phyloP scores from a whole-genome alignment of 257 asterid species.

The Anisodus acutangulus region DNA sequence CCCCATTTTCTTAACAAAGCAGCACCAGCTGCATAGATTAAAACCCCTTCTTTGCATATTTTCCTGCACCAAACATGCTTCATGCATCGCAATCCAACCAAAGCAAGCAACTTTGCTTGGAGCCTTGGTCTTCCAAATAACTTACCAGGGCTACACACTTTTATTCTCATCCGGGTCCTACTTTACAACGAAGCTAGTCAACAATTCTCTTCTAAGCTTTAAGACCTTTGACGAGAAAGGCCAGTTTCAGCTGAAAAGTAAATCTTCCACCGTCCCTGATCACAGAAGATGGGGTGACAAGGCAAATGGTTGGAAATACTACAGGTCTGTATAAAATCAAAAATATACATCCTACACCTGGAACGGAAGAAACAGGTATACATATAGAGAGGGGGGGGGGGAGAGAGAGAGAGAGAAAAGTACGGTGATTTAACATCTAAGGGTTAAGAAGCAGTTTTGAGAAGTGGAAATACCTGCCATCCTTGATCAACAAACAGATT shows the following conservation, averaged over 20 bases:
- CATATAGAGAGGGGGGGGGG: background rate
- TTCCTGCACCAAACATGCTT: background rate
- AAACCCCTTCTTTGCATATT: slow-evolving; percentile 11
- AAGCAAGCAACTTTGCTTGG: slow-evolving; percentile 17
- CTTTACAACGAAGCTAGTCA: background rate
- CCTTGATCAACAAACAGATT: slow-evolving; percentile 92
- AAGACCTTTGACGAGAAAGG: background rate
- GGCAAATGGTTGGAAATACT: slow-evolving; percentile 19
- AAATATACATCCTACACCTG: background rate
- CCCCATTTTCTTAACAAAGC: background rate
- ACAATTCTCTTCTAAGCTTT: background rate
- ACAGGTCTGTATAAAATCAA: background rate
- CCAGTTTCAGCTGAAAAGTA: slow-evolving; percentile 6
- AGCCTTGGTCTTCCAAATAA: background rate
- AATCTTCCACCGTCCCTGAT: slow-evolving; percentile 13
- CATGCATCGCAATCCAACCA: slow-evolving; percentile 17
- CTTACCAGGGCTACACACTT: background rate
- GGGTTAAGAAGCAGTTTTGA: slow-evolving; percentile 17
- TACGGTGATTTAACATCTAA: slow-evolving; percentile 19
- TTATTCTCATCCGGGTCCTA: background rate
- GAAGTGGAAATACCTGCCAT: slow-evolving; percentile 73
- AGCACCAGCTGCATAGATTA: slow-evolving; percentile 22
- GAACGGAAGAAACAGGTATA: background rate
- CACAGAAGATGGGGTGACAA: slow-evolving; percentile 1
- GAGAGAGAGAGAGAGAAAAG: background rate